Evolutionary conservation across 108 stramenopile genomes (phyloP).

Genomic region (Asterionellopsis glacialis): DNA sequence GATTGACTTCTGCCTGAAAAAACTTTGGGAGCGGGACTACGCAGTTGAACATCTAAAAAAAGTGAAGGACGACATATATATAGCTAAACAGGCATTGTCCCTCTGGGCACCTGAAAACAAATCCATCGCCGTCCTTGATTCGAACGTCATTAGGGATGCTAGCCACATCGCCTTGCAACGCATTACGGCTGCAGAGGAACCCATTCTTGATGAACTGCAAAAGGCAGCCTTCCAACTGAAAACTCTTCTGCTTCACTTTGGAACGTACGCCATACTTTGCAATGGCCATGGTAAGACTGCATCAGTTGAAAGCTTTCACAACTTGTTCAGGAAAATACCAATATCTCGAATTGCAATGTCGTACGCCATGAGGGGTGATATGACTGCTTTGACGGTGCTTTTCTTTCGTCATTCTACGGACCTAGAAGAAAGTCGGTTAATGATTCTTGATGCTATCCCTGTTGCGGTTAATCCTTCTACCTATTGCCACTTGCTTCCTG

Average conservation of each 20-base stretch:
- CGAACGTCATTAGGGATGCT: neutral
- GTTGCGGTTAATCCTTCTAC: constrained; percentile 30
- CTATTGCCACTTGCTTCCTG: constrained; percentile 58
- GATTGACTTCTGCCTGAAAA: neutral
- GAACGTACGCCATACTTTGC: too few relatives aligned
- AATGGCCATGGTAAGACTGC: too few relatives aligned
- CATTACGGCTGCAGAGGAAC: too few relatives aligned
- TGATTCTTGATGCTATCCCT: constrained; percentile 41
- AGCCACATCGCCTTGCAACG: neutral
- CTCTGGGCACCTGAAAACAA: neutral
- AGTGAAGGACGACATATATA: neutral
- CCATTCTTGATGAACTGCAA: too few relatives aligned
- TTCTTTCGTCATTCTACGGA: constrained; percentile 42
- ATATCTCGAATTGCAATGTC: constrained; percentile 31
- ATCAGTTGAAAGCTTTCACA: constrained; percentile 25
- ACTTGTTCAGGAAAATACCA: constrained; percentile 25
- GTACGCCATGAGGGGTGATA: constrained; percentile 52
- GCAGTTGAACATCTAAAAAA: neutral
- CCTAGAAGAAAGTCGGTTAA: constrained; percentile 19
- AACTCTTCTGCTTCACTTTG: too few relatives aligned
- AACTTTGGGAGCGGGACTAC: neutral
- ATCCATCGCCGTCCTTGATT: neutral
- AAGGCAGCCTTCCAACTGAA: too few relatives aligned
- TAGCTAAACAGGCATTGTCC: neutral
- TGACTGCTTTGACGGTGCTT: constrained; percentile 41